phyloP scores from a whole-genome alignment of 2,329 filamentous ascomycete genomes.

The Epicoccum nigrum region DNA sequence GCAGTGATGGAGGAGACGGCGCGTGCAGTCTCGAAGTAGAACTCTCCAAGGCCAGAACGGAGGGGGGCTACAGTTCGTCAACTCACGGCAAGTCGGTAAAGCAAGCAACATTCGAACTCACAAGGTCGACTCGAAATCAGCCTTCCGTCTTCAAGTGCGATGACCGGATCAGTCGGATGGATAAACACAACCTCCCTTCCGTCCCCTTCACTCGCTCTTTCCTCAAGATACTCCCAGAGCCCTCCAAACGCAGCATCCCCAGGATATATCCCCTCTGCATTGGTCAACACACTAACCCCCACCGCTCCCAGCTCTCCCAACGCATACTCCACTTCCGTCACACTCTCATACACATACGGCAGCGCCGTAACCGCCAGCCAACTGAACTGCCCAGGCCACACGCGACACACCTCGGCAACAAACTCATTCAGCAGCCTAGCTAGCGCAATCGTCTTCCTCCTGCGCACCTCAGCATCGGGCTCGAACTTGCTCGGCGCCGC shows the following conservation, averaged over 20 bases:
- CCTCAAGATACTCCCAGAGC: constrained; percentile 39
- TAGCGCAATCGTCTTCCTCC: constrained; percentile 38
- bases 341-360: constrained; percentile 39
- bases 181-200: constrained; percentile 42
- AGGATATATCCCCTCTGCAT: constrained; percentile 43
- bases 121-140: constrained; percentile 40
- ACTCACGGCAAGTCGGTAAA: background rate
- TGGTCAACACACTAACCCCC: constrained; percentile 43
- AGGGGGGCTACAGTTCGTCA: constrained; percentile 33
- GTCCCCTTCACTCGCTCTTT: background rate
- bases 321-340: constrained; percentile 39
- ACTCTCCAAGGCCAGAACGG: constrained; percentile 44
- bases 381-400: constrained; percentile 37
- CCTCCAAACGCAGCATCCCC: constrained; percentile 34
- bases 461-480: constrained; percentile 13
- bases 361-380: constrained; percentile 38
- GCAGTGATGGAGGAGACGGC: constrained; percentile 45
- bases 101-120: constrained; percentile 20
- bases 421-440: constrained; percentile 47
- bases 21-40: constrained; percentile 48
- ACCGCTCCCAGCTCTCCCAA: constrained; percentile 37
- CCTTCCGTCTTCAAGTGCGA: constrained; percentile 34
- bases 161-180: constrained; percentile 45
- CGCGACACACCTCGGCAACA: constrained; percentile 28
- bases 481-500: constrained; percentile 4